A percentile compares a stretch with the other conserved stretches of the same genome.
Evolutionary conservation across 352 stramenopile genomes (phyloP).

Genomic region (Phytophthora pseudosyringae): DNA sequence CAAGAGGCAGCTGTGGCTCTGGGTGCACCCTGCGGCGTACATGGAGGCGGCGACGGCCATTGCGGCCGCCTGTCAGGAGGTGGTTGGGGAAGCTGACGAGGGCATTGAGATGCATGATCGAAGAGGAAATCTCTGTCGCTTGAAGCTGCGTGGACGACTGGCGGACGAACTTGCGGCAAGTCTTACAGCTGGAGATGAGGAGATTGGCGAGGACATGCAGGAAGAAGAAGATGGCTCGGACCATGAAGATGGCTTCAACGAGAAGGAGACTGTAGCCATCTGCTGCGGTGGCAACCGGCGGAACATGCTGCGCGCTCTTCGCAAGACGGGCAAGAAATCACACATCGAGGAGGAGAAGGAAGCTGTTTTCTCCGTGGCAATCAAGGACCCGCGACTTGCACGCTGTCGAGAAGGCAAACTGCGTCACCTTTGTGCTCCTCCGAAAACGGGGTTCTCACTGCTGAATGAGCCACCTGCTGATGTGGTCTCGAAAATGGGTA

Average conservation of each 20-base stretch:
- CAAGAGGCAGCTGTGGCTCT: conserved; percentile 82
- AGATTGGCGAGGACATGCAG: conserved; percentile 2
- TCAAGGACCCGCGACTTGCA: conserved; percentile 56
- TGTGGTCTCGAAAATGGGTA: conserved; percentile 30
- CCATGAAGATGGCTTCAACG: conserved; percentile 58
- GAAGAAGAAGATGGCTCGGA: conserved; percentile 41
- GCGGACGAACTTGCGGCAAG: conserved; percentile 44
- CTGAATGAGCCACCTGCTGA: conserved; percentile 53
- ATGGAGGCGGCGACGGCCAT: conserved; percentile 76
- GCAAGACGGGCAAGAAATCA: conserved; percentile 5
- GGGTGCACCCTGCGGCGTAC: conserved; percentile 79
- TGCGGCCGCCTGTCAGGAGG: conserved; percentile 51
- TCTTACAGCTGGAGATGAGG: conserved; percentile 21
- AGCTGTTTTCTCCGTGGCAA: conserved; percentile 42
- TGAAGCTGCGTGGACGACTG: conserved; percentile 69
- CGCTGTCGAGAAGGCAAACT: conserved; percentile 11
- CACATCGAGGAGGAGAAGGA: conserved; percentile 8
- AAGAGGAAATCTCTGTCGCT: conserved; percentile 63
- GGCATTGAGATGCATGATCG: conserved; percentile 73
- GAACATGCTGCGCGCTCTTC: conserved; percentile 22
- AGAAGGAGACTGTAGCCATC: conserved; percentile 8
- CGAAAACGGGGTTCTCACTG: conserved; percentile 41
- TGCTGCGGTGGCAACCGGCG: conserved; percentile 29
- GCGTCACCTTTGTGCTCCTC: background rate
- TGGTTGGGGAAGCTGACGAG: conserved; percentile 48